Evolutionary conservation across 345 rosid species (phyloP).

Genomic region (rapeseed (Brassica napus)): DNA sequence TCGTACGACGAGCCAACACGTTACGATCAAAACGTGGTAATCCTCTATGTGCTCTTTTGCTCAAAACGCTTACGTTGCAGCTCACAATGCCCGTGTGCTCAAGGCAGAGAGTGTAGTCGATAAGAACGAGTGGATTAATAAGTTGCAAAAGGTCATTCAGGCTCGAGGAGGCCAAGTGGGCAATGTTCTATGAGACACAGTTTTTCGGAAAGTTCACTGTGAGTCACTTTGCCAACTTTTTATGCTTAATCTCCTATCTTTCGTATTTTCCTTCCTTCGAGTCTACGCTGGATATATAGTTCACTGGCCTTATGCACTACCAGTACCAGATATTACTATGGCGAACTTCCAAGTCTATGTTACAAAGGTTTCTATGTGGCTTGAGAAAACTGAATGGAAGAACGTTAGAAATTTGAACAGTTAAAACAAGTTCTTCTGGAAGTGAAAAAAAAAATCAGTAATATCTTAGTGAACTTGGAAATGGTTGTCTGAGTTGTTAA

Average conservation of each 20-base stretch:
- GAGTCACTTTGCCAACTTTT: constrained; percentile 46
- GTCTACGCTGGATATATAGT: not conserved
- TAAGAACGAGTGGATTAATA: constrained; percentile 85
- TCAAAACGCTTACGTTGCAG: constrained; percentile 48
- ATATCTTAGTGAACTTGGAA: too few species aligned
- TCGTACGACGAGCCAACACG: too few species aligned
- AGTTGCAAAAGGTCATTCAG: constrained; percentile 67
- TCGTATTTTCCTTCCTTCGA: not conserved
- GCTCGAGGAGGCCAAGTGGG: constrained; percentile 65
- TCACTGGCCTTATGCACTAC: too few species aligned
- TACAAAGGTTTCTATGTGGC: constrained; percentile 6
- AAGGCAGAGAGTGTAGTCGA: constrained; percentile 90
- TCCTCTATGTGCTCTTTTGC: constrained; percentile 9
- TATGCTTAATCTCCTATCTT: not conserved
- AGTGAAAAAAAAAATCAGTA: too few species aligned
- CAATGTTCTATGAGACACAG: constrained; percentile 80
- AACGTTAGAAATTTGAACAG: too few species aligned
- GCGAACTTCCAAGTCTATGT: not conserved
- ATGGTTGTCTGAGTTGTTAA: too few species aligned
- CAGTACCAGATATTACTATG: constrained; percentile 5
- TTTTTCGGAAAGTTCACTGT: constrained; percentile 98
- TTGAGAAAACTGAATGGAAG: too few species aligned
- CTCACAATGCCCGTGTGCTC: constrained; percentile 76
- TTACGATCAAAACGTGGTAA: constrained; percentile 11
- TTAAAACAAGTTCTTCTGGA: too few species aligned